phyloP scores from a whole-genome alignment of 2,329 filamentous ascomycete species.

The Sporothrix luriei region DNA sequence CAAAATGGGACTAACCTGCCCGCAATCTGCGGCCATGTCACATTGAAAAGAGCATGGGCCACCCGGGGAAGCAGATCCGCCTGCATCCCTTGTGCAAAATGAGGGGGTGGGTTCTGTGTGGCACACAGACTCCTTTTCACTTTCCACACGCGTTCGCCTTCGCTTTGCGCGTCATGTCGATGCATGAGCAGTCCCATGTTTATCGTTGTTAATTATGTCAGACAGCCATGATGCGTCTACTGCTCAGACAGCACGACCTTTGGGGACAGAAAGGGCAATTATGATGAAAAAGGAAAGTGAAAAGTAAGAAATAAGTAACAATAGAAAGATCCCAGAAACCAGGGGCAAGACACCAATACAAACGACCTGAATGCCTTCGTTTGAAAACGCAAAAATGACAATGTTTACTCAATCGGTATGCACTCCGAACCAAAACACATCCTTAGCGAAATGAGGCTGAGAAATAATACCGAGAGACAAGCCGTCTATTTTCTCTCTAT shows the following conservation, averaged over 20 bases:
- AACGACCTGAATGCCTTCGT: no score
- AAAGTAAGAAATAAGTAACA: no score
- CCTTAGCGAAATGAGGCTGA: constrained; percentile 10
- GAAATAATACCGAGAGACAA: background rate
- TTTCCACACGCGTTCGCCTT: background rate
- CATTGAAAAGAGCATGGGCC: background rate
- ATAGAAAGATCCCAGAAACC: no score
- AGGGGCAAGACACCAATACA: no score
- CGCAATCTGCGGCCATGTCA: background rate
- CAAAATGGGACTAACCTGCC: background rate
- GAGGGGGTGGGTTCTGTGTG: background rate
- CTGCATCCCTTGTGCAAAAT: background rate
- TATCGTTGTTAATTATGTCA: no score
- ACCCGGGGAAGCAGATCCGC: constrained; percentile 12
- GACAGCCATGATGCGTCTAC: no score
- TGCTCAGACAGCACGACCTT: background rate
- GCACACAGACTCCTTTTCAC: background rate
- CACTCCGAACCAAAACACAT: background rate
- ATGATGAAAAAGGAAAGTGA: background rate
- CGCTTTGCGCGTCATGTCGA: background rate
- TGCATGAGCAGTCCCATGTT: no score
- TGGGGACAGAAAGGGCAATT: background rate
- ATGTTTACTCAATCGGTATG: background rate
- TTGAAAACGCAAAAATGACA: background rate
- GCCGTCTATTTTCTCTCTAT: background rate